Evolutionary conservation across 2,329 filamentous ascomycete genomes (phyloP).

Genomic region (Mollisia scopiformis): DNA sequence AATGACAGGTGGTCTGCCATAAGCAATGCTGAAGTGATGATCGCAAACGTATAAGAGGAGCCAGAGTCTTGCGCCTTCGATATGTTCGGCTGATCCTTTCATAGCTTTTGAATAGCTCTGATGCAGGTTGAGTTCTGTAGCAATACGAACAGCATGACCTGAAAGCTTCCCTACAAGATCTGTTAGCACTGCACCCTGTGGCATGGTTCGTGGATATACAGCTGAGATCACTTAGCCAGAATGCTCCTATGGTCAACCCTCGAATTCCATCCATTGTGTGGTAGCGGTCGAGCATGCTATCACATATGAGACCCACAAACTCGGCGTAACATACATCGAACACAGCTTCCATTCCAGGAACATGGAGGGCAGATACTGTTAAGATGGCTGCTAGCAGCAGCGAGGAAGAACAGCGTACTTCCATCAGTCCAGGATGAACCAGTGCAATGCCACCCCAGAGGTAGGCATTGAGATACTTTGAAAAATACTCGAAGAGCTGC

Average conservation of each 20-base stretch:
- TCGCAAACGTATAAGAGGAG: constrained; percentile 68
- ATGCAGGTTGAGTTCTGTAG: constrained; percentile 59
- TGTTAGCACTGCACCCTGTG: constrained; percentile 31
- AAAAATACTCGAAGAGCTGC: constrained; percentile 51
- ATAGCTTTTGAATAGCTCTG: constrained; percentile 54
- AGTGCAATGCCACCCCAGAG: constrained; percentile 55
- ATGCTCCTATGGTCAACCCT: constrained; percentile 63
- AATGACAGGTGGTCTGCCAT: constrained; percentile 63
- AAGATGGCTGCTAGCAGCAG: constrained; percentile 59
- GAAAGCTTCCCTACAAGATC: constrained; percentile 57
- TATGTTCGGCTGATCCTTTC: constrained; percentile 49
- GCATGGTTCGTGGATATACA: constrained; percentile 26
- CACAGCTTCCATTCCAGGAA: constrained; percentile 53
- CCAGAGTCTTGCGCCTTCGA: constrained; percentile 62
- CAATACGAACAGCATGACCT: constrained; percentile 59
- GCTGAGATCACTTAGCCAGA: constrained; percentile 61
- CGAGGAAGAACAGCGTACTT: constrained; percentile 57
- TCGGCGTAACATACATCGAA: constrained; percentile 60
- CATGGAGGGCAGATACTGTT: constrained; percentile 61
- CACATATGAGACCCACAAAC: constrained; percentile 58
- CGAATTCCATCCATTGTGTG: constrained; percentile 61
- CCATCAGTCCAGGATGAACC: constrained; percentile 50
- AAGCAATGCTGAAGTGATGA: constrained; percentile 67
- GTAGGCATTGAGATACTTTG: constrained; percentile 51
- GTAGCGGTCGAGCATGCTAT: constrained; percentile 59